Conservation (phyloP, 192 early-diverging fungal genomes). For the Podila verticillata region DNA sequence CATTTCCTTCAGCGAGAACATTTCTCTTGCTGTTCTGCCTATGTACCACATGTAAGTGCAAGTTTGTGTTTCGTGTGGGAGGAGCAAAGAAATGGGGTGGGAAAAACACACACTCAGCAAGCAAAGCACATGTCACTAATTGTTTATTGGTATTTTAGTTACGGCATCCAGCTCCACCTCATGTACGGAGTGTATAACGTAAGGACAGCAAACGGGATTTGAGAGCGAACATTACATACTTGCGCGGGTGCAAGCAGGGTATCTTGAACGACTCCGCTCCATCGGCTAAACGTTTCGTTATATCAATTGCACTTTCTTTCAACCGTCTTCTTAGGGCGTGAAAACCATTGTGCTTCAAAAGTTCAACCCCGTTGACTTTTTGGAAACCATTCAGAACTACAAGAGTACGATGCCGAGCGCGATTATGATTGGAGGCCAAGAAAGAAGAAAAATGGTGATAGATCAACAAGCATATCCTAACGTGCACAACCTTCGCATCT, state of each 20-base stretch:
- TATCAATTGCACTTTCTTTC: too few species aligned
- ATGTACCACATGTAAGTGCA: constrained; percentile 72
- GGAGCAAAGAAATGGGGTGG: not conserved
- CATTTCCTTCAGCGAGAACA: constrained; percentile 20
- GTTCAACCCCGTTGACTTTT: constrained; percentile 68
- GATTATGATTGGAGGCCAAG: not conserved
- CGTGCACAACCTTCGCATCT: not conserved
- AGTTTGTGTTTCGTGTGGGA: not conserved
- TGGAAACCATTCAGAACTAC: constrained; percentile 61
- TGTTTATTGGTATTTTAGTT: constrained; percentile 5
- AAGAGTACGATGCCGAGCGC: constrained; percentile 55
- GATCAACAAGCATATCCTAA: too few species aligned
- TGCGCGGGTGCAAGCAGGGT: not conserved
- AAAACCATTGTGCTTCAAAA: constrained; percentile 67
- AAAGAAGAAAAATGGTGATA: not conserved
- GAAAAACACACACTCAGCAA: too few species aligned
- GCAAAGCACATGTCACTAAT: not conserved
- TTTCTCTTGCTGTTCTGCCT: constrained; percentile 70
- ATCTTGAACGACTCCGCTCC: not conserved
- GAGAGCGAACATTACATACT: not conserved
- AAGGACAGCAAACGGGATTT: constrained; percentile 5
- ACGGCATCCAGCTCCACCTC: constrained; percentile 40
- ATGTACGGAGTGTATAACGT: constrained; percentile 39
- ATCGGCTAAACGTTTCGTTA: too few species aligned
- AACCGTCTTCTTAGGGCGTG: constrained; percentile 41